A percentile compares a stretch with the other conserved stretches of the same genome.
phyloP scores from a whole-genome alignment of 2,329 filamentous ascomycete species.

The Bimuria novae-zelandiae region DNA sequence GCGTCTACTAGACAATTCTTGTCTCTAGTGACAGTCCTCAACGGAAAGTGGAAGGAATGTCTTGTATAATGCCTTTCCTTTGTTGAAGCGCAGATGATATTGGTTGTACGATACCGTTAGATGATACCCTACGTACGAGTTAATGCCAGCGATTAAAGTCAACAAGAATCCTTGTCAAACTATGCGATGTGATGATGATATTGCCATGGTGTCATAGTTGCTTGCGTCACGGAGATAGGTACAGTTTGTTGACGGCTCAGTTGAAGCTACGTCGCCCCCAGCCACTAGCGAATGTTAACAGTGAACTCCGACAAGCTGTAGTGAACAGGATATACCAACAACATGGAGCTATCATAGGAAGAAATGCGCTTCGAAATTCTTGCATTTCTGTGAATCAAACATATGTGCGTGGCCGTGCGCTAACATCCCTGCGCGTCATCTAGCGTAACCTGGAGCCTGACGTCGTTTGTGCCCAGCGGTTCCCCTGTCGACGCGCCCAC shows the following conservation, averaged over 20 bases:
- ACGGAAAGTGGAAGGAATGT: not conserved
- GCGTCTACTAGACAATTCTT: slow-evolving; percentile 31
- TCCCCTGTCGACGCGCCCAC: slow-evolving; percentile 1
- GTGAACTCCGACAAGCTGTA: no score
- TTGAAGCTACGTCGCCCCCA: no score
- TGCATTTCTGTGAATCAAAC: slow-evolving; percentile 12
- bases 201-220: no score
- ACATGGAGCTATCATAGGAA: no score
- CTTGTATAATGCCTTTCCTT: not conserved
- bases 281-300: no score
- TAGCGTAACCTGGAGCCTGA: not conserved
- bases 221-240: not conserved
- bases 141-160: not conserved
- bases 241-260: no score
- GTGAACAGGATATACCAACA: no score
- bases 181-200: no score
- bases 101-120: slow-evolving; percentile 5
- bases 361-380: not conserved
- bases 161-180: no score
- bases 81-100: not conserved
- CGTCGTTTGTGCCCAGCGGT: not conserved
- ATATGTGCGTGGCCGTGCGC: slow-evolving; percentile 18
- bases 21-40: no score
- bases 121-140: slow-evolving; percentile 18
- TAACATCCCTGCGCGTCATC: not conserved